A percentile compares a stretch with the other conserved stretches of the same genome.
Evolutionary conservation across 202 grass and related monocot species (phyloP).

Genomic region (Panicum hallii): DNA sequence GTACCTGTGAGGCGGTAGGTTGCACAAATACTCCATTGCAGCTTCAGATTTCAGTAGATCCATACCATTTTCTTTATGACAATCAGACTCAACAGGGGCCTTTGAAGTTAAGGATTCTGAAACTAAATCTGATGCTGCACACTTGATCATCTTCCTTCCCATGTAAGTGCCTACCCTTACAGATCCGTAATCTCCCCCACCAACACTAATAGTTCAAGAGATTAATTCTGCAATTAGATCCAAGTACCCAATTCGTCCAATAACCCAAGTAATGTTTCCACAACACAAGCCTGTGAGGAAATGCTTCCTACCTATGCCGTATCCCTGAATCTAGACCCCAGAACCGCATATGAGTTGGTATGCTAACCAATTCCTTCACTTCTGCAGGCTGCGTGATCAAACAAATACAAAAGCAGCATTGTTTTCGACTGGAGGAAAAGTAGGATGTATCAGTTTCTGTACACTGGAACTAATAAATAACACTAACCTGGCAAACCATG

Average conservation of each 20-base stretch:
- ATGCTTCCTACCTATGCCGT: slow-evolving; percentile 68
- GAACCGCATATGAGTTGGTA: slow-evolving; percentile 79
- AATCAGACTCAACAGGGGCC: slow-evolving; percentile 41
- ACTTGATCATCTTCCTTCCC: slow-evolving; percentile 89
- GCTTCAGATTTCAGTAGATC: slow-evolving; percentile 73
- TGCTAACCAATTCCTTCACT: slow-evolving; percentile 85
- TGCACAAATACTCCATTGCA: slow-evolving; percentile 82
- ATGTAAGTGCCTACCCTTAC: slow-evolving; percentile 88
- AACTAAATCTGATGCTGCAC: slow-evolving; percentile 63
- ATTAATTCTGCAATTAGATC: slow-evolving; percentile 39
- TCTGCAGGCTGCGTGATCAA: slow-evolving; percentile 76
- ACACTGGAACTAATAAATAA: slow-evolving; percentile 14
- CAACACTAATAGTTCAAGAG: slow-evolving; percentile 66
- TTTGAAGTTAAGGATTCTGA: slow-evolving; percentile 52
- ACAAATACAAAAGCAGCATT: slow-evolving; percentile 35
- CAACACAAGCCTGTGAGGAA: slow-evolving; percentile 9
- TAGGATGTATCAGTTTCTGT: slow-evolving; percentile 13
- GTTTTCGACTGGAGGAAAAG: slow-evolving; percentile 13
- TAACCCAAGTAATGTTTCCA: slow-evolving; percentile 1
- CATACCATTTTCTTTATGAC: slow-evolving; percentile 60
- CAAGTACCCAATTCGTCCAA: slow-evolving; percentile 17
- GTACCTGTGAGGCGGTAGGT: slow-evolving; percentile 86
- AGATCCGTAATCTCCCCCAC: slow-evolving; percentile 89
- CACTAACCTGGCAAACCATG: slow-evolving; percentile 91
- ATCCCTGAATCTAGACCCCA: slow-evolving; percentile 94